Evolutionary conservation across 768 basidiomycete genomes (phyloP).

Genomic region (Lentinula lateritia): DNA sequence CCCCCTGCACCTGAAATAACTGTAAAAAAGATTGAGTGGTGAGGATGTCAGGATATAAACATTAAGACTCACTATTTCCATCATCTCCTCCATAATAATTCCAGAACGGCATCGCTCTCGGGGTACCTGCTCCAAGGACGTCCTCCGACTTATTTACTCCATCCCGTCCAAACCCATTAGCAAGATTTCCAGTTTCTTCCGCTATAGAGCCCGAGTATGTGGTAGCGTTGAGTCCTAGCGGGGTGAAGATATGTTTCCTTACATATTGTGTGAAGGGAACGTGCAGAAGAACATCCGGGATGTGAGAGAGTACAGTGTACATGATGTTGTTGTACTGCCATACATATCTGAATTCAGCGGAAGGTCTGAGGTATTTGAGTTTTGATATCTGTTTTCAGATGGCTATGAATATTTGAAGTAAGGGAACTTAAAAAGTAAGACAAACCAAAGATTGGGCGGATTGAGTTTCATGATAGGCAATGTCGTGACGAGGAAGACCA

Average conservation of each 20-base stretch:
- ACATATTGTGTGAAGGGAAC: slow-evolving; percentile 19
- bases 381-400: neutral
- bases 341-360: slow-evolving; percentile 21
- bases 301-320: slow-evolving; percentile 22
- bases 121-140: slow-evolving; percentile 16
- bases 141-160: slow-evolving; percentile 14
- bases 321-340: slow-evolving; percentile 25
- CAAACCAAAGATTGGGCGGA: slow-evolving; percentile 6
- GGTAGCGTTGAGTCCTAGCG: slow-evolving; percentile 20
- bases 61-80: slow-evolving; percentile 13
- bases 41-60: neutral
- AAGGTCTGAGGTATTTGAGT: slow-evolving; percentile 21
- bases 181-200: slow-evolving; percentile 18
- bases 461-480: slow-evolving; percentile 12
- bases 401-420: neutral
- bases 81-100: slow-evolving; percentile 16
- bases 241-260: slow-evolving; percentile 21
- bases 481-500: slow-evolving; percentile 15
- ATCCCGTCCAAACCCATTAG: slow-evolving; percentile 18
- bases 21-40: neutral
- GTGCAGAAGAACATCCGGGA: slow-evolving; percentile 17
- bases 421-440: neutral
- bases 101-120: slow-evolving; percentile 17
- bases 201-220: slow-evolving; percentile 23
- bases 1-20: slow-evolving; percentile 22